Percentiles rank a stretch among this genome's conserved stretches.
Evolutionary conservation across 768 basidiomycete species (phyloP).

Genomic region (Suillus americanus): DNA sequence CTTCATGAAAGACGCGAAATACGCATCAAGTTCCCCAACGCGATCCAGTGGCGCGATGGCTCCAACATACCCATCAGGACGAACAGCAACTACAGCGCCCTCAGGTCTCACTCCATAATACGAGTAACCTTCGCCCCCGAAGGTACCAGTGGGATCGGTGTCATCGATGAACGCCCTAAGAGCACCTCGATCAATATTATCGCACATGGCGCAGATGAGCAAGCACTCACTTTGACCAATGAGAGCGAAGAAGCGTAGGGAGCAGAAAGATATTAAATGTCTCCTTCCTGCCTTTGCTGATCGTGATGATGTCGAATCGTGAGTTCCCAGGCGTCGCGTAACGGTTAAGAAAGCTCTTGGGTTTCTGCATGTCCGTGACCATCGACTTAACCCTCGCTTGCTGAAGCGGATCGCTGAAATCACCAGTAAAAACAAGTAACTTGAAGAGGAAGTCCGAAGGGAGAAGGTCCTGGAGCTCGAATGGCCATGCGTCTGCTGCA

Average conservation of each 20-base stretch:
- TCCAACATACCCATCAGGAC: conserved; percentile 56
- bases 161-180: conserved; percentile 63
- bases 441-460: conserved; percentile 50
- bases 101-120: conserved; percentile 44
- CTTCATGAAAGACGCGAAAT: conserved; percentile 45
- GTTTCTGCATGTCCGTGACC: conserved; percentile 26
- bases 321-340: conserved; percentile 21
- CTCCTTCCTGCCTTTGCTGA: conserved; percentile 31
- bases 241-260: conserved; percentile 32
- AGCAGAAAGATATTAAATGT: conserved; percentile 29
- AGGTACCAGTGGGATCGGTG: conserved; percentile 38
- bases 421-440: conserved; percentile 45
- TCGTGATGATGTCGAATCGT: conserved; percentile 31
- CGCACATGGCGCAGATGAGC: background rate
- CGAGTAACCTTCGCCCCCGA: conserved; percentile 55
- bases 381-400: conserved; percentile 23
- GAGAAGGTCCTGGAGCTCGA: conserved; percentile 50
- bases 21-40: conserved; percentile 36
- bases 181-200: background rate
- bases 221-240: conserved; percentile 43
- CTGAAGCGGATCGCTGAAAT: conserved; percentile 28
- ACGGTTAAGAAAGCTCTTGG: conserved; percentile 25
- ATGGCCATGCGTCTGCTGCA: conserved; percentile 43
- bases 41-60: conserved; percentile 49
- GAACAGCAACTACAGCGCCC: conserved; percentile 30